These are phyloP conservation scores for Aspergillus sp. DNA, from an alignment of 2,329 filamentous ascomycete species.

Conservation along the genomic window DNA sequence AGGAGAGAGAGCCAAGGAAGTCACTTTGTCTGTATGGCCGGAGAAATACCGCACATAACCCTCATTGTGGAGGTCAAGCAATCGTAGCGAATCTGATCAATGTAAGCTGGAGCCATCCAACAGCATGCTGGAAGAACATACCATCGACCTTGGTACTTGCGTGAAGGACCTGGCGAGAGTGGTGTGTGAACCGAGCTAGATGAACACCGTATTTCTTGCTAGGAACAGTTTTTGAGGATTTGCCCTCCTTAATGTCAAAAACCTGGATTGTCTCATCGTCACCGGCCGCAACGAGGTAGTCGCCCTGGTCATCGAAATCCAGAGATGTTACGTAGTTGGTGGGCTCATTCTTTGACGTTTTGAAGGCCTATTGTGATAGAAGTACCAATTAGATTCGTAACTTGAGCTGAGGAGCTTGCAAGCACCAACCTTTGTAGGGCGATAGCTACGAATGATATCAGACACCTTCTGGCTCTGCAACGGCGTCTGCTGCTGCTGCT, in stretches of 20 bases:
- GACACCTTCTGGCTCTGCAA: constrained; percentile 60
- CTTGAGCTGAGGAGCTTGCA: not conserved
- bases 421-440: constrained; percentile 67
- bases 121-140: constrained; percentile 33
- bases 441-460: constrained; percentile 72
- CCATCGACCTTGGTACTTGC: constrained; percentile 92
- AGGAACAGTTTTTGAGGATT: constrained; percentile 80
- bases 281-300: constrained; percentile 83
- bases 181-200: constrained; percentile 89
- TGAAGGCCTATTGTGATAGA: constrained; percentile 23
- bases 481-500: constrained; percentile 20
- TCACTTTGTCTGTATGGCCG: constrained; percentile 81
- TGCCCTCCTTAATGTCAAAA: constrained; percentile 88
- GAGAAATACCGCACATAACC: constrained; percentile 94
- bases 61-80: constrained; percentile 87
- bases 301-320: constrained; percentile 93
- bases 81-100: constrained; percentile 64
- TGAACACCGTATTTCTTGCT: constrained; percentile 98
- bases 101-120: constrained; percentile 2
- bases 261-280: constrained; percentile 95
- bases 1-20: constrained; percentile 76
- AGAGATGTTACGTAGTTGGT: constrained; percentile 73
- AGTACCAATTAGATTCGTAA: constrained; percentile 5
- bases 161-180: constrained; percentile 85
- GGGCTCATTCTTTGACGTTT: constrained; percentile 32